Evolutionary conservation across 192 early-diverging fungal genomes (phyloP), one percentile per base, ranked within the genome.

Genomic region (Kickxella alabastrina): DNA sequence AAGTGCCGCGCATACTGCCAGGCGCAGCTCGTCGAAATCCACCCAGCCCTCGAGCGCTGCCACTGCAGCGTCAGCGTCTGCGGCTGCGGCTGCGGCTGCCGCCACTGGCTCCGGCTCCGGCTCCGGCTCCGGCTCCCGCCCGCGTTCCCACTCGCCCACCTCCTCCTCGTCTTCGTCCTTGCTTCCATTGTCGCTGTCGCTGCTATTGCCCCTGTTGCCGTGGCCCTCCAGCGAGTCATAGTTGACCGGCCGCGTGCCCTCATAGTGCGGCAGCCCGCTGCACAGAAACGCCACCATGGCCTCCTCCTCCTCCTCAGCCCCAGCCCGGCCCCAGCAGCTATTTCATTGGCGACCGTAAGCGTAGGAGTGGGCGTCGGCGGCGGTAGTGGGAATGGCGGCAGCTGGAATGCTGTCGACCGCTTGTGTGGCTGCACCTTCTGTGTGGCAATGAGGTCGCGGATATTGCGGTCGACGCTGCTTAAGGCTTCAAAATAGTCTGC

Each of bases 241-340:
- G 39, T 57, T 23, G n/a, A 72, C 59, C 1, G 61, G 50, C 10
- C 53, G 18, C 13, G 47, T n/a, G 28, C 68, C 68, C 36, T 72
- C 68, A 46, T 72, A 72, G 25, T 72, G 68, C 39, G 68, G 68
- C 14, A 72, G 49, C 0, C 57, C 53, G 53, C 62, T 61, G 38
- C 69, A 72, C 45, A 72, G 54, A 65, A 72, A 72, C 10, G 58
- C 57, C 29, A 65, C 62, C 6, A 50, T 54, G 2, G 69, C 69
- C 6, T 59, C 53, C 22, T 72, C 69, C 21, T 72, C 62, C 1
- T 58, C 56, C 42, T 61, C 57, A 21, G 12, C 14, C 22, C 34
- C 48, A 43, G 23, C 25, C 0, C 31, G 26, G 27, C 53, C 50
- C 6, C 52, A 45, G 7, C 49, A 24, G n/a, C n/a, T n/a, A n/a